A percentile compares a stretch with the other conserved stretches of the same genome.
Conservation (phyloP, 257 asterid genomes). For the Scutellaria barbata region DNA sequence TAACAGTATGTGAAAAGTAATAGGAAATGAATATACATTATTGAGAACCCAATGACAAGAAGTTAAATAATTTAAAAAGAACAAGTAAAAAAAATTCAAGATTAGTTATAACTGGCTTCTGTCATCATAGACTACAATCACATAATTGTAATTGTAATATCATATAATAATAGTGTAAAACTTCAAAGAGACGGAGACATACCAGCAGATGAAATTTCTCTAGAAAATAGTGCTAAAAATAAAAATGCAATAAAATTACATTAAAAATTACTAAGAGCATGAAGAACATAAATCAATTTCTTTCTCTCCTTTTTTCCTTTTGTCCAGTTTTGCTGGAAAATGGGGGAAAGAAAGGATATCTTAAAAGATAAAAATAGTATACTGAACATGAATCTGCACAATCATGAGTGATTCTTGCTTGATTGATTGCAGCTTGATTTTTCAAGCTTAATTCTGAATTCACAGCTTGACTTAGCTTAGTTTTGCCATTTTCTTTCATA, state of each 20-base stretch:
- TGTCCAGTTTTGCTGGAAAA: background rate
- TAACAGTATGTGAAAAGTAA: background rate
- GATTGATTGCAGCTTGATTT: too few species aligned
- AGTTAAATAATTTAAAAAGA: background rate
- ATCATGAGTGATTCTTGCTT: too few species aligned
- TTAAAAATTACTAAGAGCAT: background rate
- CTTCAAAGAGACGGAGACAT: background rate
- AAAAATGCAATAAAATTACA: background rate
- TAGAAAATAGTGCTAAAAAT: background rate
- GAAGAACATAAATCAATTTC: too few species aligned
- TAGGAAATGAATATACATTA: background rate
- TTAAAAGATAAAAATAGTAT: too few species aligned
- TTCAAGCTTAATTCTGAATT: too few species aligned
- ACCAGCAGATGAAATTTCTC: too few species aligned
- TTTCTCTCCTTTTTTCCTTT: background rate
- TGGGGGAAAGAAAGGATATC: background rate
- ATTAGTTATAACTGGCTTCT: conserved; percentile 18
- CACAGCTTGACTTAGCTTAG: too few species aligned
- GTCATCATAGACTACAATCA: conserved; percentile 6
- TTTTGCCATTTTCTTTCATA: too few species aligned
- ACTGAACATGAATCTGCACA: background rate
- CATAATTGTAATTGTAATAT: background rate
- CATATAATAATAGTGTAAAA: conserved; percentile 2
- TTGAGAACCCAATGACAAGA: background rate
- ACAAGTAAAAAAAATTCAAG: background rate